Evolutionary conservation across 208 protist genomes (phyloP), one percentile per base, ranked within the genome.

Genomic region (Crithidia expoeki): DNA sequence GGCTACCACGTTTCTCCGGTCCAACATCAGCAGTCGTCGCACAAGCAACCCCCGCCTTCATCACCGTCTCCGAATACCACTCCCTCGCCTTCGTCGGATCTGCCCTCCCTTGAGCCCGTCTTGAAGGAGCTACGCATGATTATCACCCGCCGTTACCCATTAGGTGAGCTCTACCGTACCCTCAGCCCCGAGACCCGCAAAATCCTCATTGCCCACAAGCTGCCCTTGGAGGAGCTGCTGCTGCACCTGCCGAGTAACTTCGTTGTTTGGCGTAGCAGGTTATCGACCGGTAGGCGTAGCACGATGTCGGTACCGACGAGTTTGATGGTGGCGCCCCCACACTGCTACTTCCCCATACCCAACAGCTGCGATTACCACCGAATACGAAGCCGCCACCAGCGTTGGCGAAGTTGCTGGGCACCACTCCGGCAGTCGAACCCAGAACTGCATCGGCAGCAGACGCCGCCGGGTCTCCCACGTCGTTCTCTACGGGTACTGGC

Each of bases 221-320:
- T 83, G 1, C 86, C 86, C 16, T 57, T 92, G 16, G 86, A 92
- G 60, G 69, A 84, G 51, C 38, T 92, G 19, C 71, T 92, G n/a
- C 44, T 87, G 11, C 81, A 80, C 30, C 79, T 87, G 19, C 84
- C 86, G 4, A n/a, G 73, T 19, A 59, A 88, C 63, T 92, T 92
- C 72, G 40, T 34, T 14, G 46, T 40, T 7, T 21, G 38, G 16
- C 53, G 53, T 6, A 7, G 12, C 3, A 21, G 28, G 51, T 14
- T 36, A n/a, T 2, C 51, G 7, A 7, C n/a, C 4, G 51, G 19
- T 21, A 5, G 27, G 17, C 28, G 4, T 4, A 23, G 51, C 4
- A 16, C 28, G 2, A n/a, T n/a, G n/a, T n/a, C n/a, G n/a, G n/a
- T n/a, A n/a, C n/a, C n/a, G n/a, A n/a, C n/a, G n/a, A n/a, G n/a